Conservation (phyloP, 345 rosid genomes). For the Pistacia integerrima region DNA sequence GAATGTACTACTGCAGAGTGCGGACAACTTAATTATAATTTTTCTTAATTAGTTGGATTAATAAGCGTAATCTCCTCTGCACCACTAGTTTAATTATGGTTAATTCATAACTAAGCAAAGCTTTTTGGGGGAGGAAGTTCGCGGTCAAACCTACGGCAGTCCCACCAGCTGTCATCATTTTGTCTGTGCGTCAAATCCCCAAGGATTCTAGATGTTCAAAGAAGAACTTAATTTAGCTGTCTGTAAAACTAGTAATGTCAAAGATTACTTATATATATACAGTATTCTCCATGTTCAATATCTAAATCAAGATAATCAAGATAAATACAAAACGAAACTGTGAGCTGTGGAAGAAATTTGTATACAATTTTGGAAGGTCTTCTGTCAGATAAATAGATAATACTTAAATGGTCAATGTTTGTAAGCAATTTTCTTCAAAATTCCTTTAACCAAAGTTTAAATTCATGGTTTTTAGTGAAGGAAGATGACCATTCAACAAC, state of each 20-base stretch:
- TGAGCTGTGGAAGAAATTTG: no score
- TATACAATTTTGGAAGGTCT: no score
- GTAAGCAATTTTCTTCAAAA: no score
- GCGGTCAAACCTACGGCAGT: background rate
- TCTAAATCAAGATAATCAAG: no score
- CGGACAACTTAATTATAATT: background rate
- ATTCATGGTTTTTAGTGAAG: background rate
- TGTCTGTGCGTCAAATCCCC: conserved; percentile 18
- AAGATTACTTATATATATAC: no score
- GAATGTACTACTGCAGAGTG: no score
- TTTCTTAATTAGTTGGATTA: background rate
- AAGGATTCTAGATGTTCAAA: conserved; percentile 1
- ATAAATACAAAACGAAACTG: no score
- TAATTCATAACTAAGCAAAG: background rate
- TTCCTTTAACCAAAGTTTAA: background rate
- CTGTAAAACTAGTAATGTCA: no score
- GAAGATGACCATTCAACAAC: background rate
- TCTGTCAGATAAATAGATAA: no score
- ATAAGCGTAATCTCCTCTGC: conserved; percentile 22
- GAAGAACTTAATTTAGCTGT: background rate
- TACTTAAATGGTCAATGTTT: no score
- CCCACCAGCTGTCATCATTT: conserved; percentile 18
- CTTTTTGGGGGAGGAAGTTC: background rate
- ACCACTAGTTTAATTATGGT: conserved; percentile 10
- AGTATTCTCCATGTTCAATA: no score